A percentile compares a stretch with the other conserved stretches of the same genome.
These are phyloP conservation scores for Amaranthus cruentus DNA, from an alignment of 148 eudicot species.

Conservation along the genomic window DNA sequence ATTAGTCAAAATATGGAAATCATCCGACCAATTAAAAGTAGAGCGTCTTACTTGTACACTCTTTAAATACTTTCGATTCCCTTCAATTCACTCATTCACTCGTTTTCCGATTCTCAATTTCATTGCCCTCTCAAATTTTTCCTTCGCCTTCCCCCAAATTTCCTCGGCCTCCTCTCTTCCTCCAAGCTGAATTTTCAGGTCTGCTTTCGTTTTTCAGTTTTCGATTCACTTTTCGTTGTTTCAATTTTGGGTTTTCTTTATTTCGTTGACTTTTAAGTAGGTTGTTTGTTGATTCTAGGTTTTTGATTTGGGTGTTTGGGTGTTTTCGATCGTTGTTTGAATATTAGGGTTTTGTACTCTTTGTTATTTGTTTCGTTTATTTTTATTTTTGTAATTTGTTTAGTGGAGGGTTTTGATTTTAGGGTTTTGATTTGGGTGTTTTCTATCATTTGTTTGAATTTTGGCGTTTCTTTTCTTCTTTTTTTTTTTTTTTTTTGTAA, in stretches of 20 bases:
- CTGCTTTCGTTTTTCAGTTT: background rate
- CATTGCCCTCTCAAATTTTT: background rate
- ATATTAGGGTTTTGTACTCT: background rate
- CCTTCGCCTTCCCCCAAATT: background rate
- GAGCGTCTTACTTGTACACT: too few relatives aligned
- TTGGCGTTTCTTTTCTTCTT: too few relatives aligned
- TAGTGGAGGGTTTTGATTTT: background rate
- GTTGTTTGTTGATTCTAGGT: slow-evolving; percentile 2
- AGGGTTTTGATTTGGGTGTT: background rate
- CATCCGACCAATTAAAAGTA: too few relatives aligned
- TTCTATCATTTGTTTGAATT: too few relatives aligned
- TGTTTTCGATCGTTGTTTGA: background rate
- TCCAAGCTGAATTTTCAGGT: background rate
- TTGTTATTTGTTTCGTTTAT: background rate
- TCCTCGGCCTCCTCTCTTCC: too few relatives aligned
- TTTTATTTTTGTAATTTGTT: background rate
- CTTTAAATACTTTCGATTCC: background rate
- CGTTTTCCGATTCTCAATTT: background rate
- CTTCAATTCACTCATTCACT: background rate
- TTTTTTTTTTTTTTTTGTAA: too few relatives aligned
- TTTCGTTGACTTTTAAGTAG: background rate
- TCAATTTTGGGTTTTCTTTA: background rate
- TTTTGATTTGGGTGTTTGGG: background rate
- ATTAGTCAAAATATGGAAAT: too few relatives aligned
- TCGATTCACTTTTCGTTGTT: background rate